These are phyloP conservation scores for Eucommia ulmoides DNA, from an alignment of 257 asterid genomes.

Conservation along the genomic window DNA sequence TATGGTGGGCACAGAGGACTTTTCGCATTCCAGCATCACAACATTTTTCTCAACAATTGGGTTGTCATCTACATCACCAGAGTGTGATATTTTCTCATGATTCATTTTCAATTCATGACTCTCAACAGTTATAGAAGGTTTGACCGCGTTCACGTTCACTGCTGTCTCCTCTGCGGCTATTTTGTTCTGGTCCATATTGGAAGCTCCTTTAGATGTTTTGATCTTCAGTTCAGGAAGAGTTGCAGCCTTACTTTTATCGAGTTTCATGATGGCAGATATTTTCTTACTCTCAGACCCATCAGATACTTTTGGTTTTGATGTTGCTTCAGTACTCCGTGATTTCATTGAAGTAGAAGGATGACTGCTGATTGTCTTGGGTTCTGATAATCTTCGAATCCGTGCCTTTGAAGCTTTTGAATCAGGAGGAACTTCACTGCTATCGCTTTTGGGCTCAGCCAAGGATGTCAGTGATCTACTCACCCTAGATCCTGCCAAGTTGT, in stretches of 20 bases:
- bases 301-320: slow-evolving; percentile 37
- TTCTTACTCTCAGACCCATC: slow-evolving; percentile 62
- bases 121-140: slow-evolving; percentile 19
- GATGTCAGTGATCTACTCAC: slow-evolving; percentile 64
- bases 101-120: slow-evolving; percentile 24
- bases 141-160: too few species aligned
- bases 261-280: slow-evolving; percentile 67
- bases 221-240: slow-evolving; percentile 80
- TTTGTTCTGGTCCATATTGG: slow-evolving; percentile 19
- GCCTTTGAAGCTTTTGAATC: slow-evolving; percentile 63
- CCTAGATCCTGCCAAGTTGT: slow-evolving; percentile 43
- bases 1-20: slow-evolving; percentile 30
- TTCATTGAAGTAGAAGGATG: slow-evolving; percentile 30
- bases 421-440: slow-evolving; percentile 33
- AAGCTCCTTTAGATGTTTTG: slow-evolving; percentile 33
- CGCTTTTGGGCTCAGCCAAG: slow-evolving; percentile 52
- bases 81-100: slow-evolving; percentile 14
- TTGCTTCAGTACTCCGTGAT: slow-evolving; percentile 39
- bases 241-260: slow-evolving; percentile 68
- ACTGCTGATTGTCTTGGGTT: slow-evolving; percentile 44
- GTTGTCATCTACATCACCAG: slow-evolving; percentile 47
- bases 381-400: slow-evolving; percentile 71
- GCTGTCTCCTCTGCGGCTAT: too few species aligned
- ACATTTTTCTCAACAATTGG: slow-evolving; percentile 73
- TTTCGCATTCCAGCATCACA: slow-evolving; percentile 56